Base-by-base conservation (phyloP, 2,329 filamentous ascomycete species). In the Aureobasidium leucospermi region DNA sequence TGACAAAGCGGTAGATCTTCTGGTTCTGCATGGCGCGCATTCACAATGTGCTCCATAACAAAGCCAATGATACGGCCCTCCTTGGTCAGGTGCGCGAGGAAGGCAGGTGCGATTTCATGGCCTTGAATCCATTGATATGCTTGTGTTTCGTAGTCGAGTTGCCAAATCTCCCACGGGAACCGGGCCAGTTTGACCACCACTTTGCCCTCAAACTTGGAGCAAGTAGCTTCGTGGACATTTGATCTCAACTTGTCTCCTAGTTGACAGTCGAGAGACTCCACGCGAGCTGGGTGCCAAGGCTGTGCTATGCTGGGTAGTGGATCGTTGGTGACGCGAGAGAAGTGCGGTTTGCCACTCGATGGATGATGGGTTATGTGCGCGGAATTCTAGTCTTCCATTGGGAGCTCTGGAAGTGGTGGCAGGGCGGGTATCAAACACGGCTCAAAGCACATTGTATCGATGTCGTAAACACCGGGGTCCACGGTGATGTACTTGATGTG, bases 401-500 rank as follows among this genome's bases (percentile, higher is more conserved):
- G 69, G 10, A 74, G 73, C 1, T 66, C 49, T 1, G 73, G 74
- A 15, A 77, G 71, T 4, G 67, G 64, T 3, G 75, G 74, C 9
- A 78, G 67, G 10, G 67, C 60, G 5, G 69, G 42, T 36, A 73
- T 61, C 29, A 76, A 63, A 9, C 63, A 57, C 11, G 72, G 72
- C 8, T 63, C 69, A 52, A 71, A 74, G 16, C 66, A 68, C 58
- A 73, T 65, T 57, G 75, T 70, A 38, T 71, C 67, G 16, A 58
- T 59, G 31, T 67, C 65, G 48, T 71, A 69, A 3, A 72, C 57
- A 52, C 72, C 70, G 10, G 69, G 62, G 8, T 73, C 72, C 31
- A 78, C 67, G 11, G 69, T 73, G 34, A 78, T 64, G 61, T 78
- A 77, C 65, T 76, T 77, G 66, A 78, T 66, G 56, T 69, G 60